Base-by-base conservation (phyloP, 352 stramenopile genomes). In the Globisporangium alternatum region DNA sequence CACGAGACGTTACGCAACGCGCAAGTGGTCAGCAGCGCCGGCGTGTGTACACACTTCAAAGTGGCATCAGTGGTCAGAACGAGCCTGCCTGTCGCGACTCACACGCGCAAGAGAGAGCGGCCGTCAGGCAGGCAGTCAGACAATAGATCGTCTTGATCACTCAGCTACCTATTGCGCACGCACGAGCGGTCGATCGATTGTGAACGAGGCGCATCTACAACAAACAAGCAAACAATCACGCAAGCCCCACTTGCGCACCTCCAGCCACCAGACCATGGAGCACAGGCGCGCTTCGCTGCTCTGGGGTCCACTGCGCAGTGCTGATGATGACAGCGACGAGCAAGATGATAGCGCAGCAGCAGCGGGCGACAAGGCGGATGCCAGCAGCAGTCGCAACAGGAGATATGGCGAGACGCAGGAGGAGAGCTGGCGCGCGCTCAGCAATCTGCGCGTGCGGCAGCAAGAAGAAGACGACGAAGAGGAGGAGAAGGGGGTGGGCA, bases 401-500 rank as follows among this genome's bases (percentile, higher is more conserved):
- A 25, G 8, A 15, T 3, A n/a, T n/a, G 10, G 19, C 33, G 33
- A 44, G 6, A 33, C 54, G 8, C 39, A 64, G 5, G 72, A 81
- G n/a, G 76, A 80, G 47, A 78, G 77, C 35, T 81, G 65, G 60
- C 73, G 65, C 58, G 73, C 71, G 43, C 66, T 81, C 13, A 75
- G 76, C 58, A 79, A 83, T 56, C 55, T 81, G 21, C 64, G 62
- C 37, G 73, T 81, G 64, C 22, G 35, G 19, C 22, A 33, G 0
- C 39, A 72, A 35, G 28, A 53, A 43, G 43, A 76, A 19, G 56
- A 54, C 35, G 62, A 66, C 10, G 61, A 64, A 13, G 37, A 56
- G 30, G 60, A 43, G 33, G 59, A 68, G 31, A 57, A 58, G n/a
- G 31, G 48, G 52, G 33, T 43, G 15, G 51, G 68, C n/a, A 55